A percentile compares a stretch with the other conserved stretches of the same genome.
phyloP scores from a whole-genome alignment of 192 early-diverging fungal genomes.

The Jimgerdemannia lactiflua region DNA sequence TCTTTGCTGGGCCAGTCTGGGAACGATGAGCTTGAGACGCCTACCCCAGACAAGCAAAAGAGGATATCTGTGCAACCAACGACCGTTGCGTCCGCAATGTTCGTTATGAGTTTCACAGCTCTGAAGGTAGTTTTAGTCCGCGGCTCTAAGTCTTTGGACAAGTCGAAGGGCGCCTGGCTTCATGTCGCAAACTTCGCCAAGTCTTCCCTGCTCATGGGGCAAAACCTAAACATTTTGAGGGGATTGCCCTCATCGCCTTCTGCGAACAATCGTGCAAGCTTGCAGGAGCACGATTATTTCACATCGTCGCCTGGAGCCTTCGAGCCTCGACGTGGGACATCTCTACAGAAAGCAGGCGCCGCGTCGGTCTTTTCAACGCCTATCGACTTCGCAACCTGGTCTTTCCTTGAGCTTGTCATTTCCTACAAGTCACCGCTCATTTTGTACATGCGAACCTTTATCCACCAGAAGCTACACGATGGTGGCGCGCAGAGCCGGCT shows the following conservation, averaged over 20 bases:
- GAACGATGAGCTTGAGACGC: background rate
- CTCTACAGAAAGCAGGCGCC: background rate
- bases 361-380: constrained; percentile 24
- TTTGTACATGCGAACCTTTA: constrained; percentile 39
- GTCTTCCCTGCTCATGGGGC: constrained; percentile 31
- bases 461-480: constrained; percentile 36
- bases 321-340: background rate
- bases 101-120: constrained; percentile 47
- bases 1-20: background rate
- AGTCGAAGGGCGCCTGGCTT: constrained; percentile 38
- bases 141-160: constrained; percentile 39
- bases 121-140: constrained; percentile 52
- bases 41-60: background rate
- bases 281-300: constrained; percentile 13
- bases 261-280: constrained; percentile 7
- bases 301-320: constrained; percentile 4
- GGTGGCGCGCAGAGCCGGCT: constrained; percentile 6
- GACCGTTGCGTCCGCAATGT: constrained; percentile 27
- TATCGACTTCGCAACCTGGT: constrained; percentile 46
- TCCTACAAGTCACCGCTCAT: constrained; percentile 45
- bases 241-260: constrained; percentile 21
- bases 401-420: constrained; percentile 50
- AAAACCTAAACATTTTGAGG: constrained; percentile 19
- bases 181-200: constrained; percentile 37
- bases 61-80: background rate